Percentiles rank a stretch among this genome's conserved stretches.
Conservation (phyloP, 208 protist species). For the Trypanosomatidae sp. region DNA sequence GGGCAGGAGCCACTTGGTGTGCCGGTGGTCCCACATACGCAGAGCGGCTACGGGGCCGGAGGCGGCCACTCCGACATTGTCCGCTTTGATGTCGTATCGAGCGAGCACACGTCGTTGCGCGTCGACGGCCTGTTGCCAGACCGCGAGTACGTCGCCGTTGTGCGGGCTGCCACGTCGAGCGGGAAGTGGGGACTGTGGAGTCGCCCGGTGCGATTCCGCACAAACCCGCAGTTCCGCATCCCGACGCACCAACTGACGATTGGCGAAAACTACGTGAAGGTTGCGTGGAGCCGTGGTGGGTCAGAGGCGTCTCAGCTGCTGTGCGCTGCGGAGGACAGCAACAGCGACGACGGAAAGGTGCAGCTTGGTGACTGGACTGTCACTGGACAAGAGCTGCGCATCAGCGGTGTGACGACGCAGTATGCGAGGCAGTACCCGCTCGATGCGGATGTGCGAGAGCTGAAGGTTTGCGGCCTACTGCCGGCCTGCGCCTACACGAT, state of each 20-base stretch:
- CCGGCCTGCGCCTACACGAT: constrained; percentile 89
- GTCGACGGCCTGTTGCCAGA: constrained; percentile 80
- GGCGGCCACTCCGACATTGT: constrained; percentile 76
- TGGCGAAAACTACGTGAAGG: constrained; percentile 93
- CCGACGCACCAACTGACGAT: constrained; percentile 85
- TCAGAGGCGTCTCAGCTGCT: constrained; percentile 5
- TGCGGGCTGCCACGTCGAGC: constrained; percentile 78
- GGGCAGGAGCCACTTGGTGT: constrained; percentile 37
- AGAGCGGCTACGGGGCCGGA: constrained; percentile 73
- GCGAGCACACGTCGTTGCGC: constrained; percentile 84
- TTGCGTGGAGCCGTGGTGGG: constrained; percentile 80
- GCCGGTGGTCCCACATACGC: constrained; percentile 28
- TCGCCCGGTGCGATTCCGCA: constrained; percentile 79
- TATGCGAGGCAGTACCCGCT: constrained; percentile 87
- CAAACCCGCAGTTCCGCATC: constrained; percentile 88
- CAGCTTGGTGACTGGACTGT: constrained; percentile 81
- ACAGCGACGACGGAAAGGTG: constrained; percentile 31
- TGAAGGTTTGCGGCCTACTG: constrained; percentile 86
- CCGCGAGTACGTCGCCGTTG: constrained; percentile 84
- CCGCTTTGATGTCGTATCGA: constrained; percentile 58
- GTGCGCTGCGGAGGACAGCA: not conserved
- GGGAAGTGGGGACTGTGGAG: constrained; percentile 92
- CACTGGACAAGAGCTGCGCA: constrained; percentile 88
- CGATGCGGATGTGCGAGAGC: constrained; percentile 70
- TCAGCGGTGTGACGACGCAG: constrained; percentile 74